phyloP scores from a whole-genome alignment of 2,329 filamentous ascomycete genomes.

The Colletotrichum liaoningense region DNA sequence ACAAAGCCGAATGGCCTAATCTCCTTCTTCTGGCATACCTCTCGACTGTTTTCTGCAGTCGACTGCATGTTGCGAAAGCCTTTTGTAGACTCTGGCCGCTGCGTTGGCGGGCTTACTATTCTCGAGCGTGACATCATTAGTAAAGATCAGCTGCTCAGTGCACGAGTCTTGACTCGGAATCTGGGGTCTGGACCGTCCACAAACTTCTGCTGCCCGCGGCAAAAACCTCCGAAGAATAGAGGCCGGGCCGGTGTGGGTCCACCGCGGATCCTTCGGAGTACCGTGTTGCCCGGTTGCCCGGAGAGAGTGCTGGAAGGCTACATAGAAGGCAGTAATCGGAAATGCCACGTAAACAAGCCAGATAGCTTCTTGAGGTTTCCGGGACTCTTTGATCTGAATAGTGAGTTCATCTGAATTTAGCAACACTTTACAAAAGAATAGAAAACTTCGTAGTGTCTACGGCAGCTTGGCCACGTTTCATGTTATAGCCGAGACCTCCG shows the following conservation, averaged over 20 bases:
- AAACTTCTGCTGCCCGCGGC: background rate
- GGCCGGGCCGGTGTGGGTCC: background rate
- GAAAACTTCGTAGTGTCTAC: background rate
- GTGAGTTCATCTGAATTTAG: background rate
- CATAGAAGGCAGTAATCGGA: background rate
- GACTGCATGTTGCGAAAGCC: background rate
- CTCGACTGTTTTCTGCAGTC: background rate
- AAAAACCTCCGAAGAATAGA: background rate
- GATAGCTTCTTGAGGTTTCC: background rate
- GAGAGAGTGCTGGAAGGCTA: background rate
- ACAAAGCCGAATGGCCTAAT: background rate
- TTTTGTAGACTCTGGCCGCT: background rate
- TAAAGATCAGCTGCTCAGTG: background rate
- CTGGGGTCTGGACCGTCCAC: background rate
- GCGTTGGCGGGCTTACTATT: background rate
- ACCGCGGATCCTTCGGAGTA: background rate
- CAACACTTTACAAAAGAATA: background rate
- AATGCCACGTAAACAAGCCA: background rate
- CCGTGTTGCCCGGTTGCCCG: background rate
- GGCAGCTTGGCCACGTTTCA: background rate
- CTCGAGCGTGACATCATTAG: background rate
- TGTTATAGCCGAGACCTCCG: background rate
- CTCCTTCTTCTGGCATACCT: background rate
- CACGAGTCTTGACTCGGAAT: background rate
- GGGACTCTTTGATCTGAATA: background rate